Conservation (phyloP, 768 basidiomycete species). For the Mrakia gelida region DNA sequence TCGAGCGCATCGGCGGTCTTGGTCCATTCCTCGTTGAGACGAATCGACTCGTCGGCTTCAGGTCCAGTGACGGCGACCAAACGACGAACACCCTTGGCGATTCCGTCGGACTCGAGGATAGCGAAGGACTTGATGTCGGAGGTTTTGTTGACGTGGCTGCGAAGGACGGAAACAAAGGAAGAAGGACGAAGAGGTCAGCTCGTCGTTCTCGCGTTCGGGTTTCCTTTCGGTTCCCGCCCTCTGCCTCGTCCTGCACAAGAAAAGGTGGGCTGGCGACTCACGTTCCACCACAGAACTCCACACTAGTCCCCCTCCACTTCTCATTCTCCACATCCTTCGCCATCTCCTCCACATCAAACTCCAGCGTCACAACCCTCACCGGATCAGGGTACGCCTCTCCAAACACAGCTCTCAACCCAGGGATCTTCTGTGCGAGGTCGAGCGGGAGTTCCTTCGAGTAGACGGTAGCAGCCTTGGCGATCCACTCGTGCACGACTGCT, state of each 20-base stretch:
- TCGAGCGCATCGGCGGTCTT: conserved; percentile 62
- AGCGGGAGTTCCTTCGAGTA: conserved; percentile 81
- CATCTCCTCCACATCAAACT: conserved; percentile 82
- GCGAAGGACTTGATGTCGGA: conserved; percentile 96
- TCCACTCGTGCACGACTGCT: conserved; percentile 77
- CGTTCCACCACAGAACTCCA: conserved; percentile 99
- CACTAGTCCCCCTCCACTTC: conserved; percentile 83
- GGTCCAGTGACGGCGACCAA: conserved; percentile 91
- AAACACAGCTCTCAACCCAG: conserved; percentile 94
- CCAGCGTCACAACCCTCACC: conserved; percentile 88
- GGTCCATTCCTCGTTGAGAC: conserved; percentile 61
- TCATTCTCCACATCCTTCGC: conserved; percentile 76
- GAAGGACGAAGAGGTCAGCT: background rate
- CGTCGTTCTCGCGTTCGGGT: background rate
- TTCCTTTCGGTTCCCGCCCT: background rate
- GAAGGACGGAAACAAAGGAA: background rate
- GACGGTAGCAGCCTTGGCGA: conserved; percentile 80
- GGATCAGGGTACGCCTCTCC: conserved; percentile 98
- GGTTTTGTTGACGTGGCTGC: conserved; percentile 87
- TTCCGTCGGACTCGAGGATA: conserved; percentile 90
- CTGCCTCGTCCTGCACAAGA: background rate
- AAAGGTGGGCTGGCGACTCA: conserved; percentile 49
- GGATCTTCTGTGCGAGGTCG: conserved; percentile 71
- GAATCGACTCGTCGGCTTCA: conserved; percentile 78
- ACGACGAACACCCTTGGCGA: conserved; percentile 95